These are phyloP conservation scores for Yamadazyma songkhlaensis DNA, from an alignment of 1,139 yeast genomes.

Conservation along the genomic window DNA sequence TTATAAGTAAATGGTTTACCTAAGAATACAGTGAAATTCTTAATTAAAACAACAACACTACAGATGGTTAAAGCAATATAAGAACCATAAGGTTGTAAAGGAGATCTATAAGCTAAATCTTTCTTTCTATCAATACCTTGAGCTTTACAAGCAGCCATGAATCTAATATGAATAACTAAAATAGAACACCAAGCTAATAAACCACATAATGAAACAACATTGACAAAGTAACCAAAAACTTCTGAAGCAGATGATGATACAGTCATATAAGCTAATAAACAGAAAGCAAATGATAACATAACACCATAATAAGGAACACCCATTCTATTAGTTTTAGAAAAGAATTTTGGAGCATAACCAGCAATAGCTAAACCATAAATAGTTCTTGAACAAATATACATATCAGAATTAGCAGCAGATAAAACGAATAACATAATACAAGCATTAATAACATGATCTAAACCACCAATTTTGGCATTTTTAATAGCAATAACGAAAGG, in stretches of 20 bases:
- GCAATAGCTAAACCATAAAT: slow-evolving; percentile 44
- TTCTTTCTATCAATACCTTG: slow-evolving; percentile 47
- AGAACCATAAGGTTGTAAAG: slow-evolving; percentile 66
- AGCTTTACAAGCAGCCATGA: slow-evolving; percentile 62
- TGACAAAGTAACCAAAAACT: slow-evolving; percentile 65
- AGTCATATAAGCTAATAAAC: slow-evolving; percentile 64
- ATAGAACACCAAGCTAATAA: slow-evolving; percentile 69
- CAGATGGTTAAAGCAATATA: slow-evolving; percentile 57
- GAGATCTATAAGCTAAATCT: slow-evolving; percentile 58
- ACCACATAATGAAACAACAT: slow-evolving; percentile 72
- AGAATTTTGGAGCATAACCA: slow-evolving; percentile 52
- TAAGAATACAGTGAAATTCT: slow-evolving; percentile 72
- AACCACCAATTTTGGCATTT: slow-evolving; percentile 40
- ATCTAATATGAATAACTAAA: slow-evolving; percentile 58
- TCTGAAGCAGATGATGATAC: slow-evolving; percentile 49
- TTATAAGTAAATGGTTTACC: slow-evolving; percentile 49
- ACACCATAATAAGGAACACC: slow-evolving; percentile 42
- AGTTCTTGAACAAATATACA: slow-evolving; percentile 48
- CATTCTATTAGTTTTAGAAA: slow-evolving; percentile 35
- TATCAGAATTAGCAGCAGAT: slow-evolving; percentile 48
- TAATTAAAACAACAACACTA: slow-evolving; percentile 56
- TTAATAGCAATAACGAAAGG: slow-evolving; percentile 61
- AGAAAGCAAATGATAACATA: slow-evolving; percentile 39
- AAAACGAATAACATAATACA: slow-evolving; percentile 44
- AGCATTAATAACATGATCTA: slow-evolving; percentile 46